Conservation (phyloP, 2,329 filamentous ascomycete genomes). For the Trichoderma asperellum region DNA sequence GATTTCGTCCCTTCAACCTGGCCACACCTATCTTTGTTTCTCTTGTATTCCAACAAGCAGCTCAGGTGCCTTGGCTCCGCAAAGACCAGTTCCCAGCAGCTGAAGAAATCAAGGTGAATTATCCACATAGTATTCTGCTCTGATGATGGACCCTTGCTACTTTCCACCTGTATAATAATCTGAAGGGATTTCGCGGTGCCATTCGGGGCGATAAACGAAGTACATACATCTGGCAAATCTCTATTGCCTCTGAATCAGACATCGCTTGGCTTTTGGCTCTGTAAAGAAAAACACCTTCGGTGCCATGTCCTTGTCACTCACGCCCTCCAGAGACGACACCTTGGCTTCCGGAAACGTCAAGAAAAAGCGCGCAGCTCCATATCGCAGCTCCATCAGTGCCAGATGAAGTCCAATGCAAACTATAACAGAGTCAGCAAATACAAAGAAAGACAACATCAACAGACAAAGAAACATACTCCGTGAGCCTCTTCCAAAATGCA, state of each 20-base stretch:
- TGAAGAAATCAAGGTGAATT: not conserved
- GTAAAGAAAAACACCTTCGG: conserved; percentile 39
- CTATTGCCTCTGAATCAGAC: conserved; percentile 31
- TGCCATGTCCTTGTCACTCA: conserved; percentile 43
- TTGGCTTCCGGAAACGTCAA: conserved; percentile 45
- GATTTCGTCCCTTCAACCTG: no score
- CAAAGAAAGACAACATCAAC: not conserved
- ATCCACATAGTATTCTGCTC: not conserved
- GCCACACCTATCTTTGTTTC: not conserved
- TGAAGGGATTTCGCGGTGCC: not conserved
- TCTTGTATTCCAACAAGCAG: no score
- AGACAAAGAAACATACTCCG: conserved; percentile 47
- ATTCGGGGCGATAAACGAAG: not conserved
- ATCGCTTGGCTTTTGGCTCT: conserved; percentile 38
- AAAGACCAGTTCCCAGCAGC: not conserved
- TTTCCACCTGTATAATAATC: not conserved
- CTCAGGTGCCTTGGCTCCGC: not conserved
- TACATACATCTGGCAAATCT: not conserved
- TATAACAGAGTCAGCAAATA: conserved; percentile 32
- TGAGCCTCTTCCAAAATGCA: not conserved
- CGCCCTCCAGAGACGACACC: conserved; percentile 39
- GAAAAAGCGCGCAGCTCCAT: conserved; percentile 56
- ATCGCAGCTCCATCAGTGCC: conserved; percentile 58
- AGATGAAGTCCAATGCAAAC: conserved; percentile 60
- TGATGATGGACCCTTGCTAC: not conserved